Evolutionary conservation across 768 basidiomycete genomes (phyloP), one percentile per base, ranked within the genome.

Genomic region (Suillus bovinus): DNA sequence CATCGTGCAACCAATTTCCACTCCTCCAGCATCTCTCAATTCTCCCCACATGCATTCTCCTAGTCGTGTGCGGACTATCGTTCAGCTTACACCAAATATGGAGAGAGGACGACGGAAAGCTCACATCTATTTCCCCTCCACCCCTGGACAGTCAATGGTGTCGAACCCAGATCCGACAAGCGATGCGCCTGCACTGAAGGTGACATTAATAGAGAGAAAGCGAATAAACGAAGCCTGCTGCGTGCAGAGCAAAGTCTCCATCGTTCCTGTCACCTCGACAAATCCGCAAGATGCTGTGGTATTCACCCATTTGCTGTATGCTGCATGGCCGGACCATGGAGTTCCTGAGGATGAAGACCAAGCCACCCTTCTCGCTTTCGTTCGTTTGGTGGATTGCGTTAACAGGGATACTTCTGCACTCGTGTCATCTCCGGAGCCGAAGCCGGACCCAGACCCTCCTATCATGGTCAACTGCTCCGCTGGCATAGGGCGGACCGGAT

Each of bases 381-480:
- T 87, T 49, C 79, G 78, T 10, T 81, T 90, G n/a, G 89, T 88
- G 29, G 88, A 91, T 66, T 70, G 68, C 8, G 75, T 79, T 49
- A 93, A 93, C 73, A 82, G 81, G 63, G 80, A 84, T 64, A 66
- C 69, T 27, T 75, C 78, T 46, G 39, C 39, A 56, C 24, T 29
- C 11, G 61, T 78, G 14, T 67, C 68, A 29, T 65, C 74, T 11
- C 58, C 64, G 11, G 66, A 69, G 24, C 58, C 64, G 11, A 66
- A 69, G 24, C 69, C 68, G 34, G 83, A 88, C 66, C 77, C 82
- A 16, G 87, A 89, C 64, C 89, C 90, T n/a, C 92, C 92, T 0
- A 82, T 91, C 64, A 83, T 95, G 68, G 82, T 92, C 34, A 86
- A 90, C 64, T 96, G 94, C 70, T 94, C 92, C 31, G 94, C 94